These are phyloP conservation scores for Vitis rotundifolia DNA, from an alignment of 164 flowering plant genomes.

Conservation along the genomic window DNA sequence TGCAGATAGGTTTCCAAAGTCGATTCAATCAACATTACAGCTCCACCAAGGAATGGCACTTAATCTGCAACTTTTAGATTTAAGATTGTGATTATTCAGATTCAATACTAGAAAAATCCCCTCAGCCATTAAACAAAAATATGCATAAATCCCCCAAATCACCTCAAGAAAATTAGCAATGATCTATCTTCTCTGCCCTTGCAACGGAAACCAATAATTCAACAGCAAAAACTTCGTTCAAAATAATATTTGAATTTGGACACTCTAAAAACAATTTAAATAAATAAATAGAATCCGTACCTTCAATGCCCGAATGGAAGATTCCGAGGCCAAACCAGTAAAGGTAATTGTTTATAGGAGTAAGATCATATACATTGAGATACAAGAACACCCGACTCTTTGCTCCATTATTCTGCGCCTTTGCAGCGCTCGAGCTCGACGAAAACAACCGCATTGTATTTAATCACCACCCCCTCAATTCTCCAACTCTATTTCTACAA, in stretches of 20 bases:
- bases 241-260: background rate
- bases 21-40: background rate
- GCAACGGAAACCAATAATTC: no score
- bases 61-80: no score
- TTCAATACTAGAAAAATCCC: no score
- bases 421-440: constrained; percentile 23
- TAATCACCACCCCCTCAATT: constrained; percentile 5
- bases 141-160: no score
- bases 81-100: no score
- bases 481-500: constrained; percentile 14
- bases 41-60: background rate
- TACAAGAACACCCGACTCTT: constrained; percentile 43
- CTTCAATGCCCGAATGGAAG: constrained; percentile 95
- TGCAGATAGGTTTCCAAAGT: no score
- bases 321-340: constrained; percentile 94
- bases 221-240: background rate
- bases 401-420: constrained; percentile 39
- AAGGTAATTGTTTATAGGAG: constrained; percentile 80
- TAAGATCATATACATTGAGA: constrained; percentile 94
- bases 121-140: no score
- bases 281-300: constrained; percentile 27
- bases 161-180: no score
- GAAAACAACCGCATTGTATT: constrained; percentile 59
- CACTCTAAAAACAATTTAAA: background rate
- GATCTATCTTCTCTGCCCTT: no score